Evolutionary conservation across 2,329 filamentous ascomycete genomes (phyloP).

Genomic region (Beauveria asiatica): DNA sequence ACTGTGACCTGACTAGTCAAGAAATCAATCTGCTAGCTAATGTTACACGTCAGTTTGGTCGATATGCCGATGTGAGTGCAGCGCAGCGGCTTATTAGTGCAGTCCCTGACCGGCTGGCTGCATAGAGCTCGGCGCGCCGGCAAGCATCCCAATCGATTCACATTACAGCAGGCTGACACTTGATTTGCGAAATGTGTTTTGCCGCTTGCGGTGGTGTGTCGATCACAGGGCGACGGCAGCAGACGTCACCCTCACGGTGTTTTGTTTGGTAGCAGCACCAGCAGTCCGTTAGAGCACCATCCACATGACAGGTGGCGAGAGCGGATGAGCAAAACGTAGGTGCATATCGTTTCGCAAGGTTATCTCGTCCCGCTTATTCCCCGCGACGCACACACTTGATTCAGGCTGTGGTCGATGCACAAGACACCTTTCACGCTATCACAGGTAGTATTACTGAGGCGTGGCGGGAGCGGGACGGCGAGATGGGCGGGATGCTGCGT

Average conservation of each 20-base stretch:
- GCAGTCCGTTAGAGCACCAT: not conserved
- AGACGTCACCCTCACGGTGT: not conserved
- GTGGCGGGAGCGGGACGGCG: too few relatives aligned
- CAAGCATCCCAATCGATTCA: not conserved
- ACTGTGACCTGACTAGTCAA: not conserved
- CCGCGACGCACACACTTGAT: not conserved
- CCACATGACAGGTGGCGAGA: not conserved
- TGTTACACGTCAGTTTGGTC: not conserved
- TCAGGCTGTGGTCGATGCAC: not conserved
- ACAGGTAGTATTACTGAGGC: not conserved
- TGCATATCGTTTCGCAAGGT: not conserved
- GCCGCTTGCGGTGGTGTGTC: not conserved
- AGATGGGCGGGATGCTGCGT: not conserved
- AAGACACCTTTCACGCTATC: not conserved
- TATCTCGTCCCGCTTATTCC: not conserved
- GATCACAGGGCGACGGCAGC: not conserved
- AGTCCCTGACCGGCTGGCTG: not conserved
- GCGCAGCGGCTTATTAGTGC: not conserved
- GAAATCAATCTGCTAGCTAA: not conserved
- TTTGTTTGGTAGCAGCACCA: not conserved
- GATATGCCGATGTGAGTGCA: not conserved
- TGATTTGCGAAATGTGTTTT: not conserved
- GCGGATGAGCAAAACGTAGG: not conserved
- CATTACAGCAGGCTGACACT: not conserved
- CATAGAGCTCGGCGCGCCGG: not conserved